These are phyloP conservation scores for Teunomyces lycoperdinae DNA, from an alignment of 805 yeast genomes.

Conservation along the genomic window DNA sequence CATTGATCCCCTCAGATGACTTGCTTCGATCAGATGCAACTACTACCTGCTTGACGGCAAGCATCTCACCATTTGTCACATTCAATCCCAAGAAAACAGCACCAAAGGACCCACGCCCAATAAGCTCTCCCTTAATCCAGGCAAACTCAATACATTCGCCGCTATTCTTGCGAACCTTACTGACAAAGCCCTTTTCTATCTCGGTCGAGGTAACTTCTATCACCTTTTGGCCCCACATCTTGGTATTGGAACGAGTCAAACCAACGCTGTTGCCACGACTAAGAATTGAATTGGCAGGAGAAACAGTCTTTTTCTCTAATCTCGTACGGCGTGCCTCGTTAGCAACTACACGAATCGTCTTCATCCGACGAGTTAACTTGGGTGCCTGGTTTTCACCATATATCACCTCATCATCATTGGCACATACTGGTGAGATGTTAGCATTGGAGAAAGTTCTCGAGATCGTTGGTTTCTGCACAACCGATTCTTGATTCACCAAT, in stretches of 20 bases:
- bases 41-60: slow-evolving; percentile 94
- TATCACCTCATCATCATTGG: slow-evolving; percentile 31
- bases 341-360: slow-evolving; percentile 90
- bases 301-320: slow-evolving; percentile 20
- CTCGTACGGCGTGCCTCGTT: slow-evolving; percentile 65
- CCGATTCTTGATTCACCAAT: slow-evolving; percentile 12
- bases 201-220: slow-evolving; percentile 83
- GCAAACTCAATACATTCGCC: slow-evolving; percentile 84
- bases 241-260: slow-evolving; percentile 75
- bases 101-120: slow-evolving; percentile 97
- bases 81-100: slow-evolving; percentile 88
- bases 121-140: slow-evolving; percentile 96
- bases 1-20: slow-evolving; percentile 57
- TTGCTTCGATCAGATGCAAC: slow-evolving; percentile 40
- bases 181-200: slow-evolving; percentile 59
- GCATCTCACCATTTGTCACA: slow-evolving; percentile 96
- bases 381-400: slow-evolving; percentile 39
- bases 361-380: slow-evolving; percentile 58
- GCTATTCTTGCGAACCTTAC: slow-evolving; percentile 56
- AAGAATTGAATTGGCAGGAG: neutral
- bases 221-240: slow-evolving; percentile 95
- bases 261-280: slow-evolving; percentile 18
- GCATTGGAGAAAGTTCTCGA: slow-evolving; percentile 45
- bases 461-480: slow-evolving; percentile 29
- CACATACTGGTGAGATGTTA: slow-evolving; percentile 33